Conservation (phyloP, 2,329 filamentous ascomycete genomes). For the Sclerotinia nivalis region DNA sequence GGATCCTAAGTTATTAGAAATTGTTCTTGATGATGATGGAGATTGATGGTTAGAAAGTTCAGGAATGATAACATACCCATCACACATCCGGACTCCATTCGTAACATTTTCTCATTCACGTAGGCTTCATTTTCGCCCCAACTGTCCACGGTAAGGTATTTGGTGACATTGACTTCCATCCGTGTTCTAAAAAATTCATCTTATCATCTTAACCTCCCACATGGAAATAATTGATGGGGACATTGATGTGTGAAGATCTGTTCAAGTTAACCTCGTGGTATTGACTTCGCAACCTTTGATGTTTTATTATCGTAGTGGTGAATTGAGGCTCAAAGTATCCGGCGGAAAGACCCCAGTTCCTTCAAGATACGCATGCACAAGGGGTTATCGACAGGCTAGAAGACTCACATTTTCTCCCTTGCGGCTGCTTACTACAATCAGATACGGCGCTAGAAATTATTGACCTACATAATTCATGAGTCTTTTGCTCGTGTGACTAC, state of each 20-base stretch:
- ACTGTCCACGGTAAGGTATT: neutral
- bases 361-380: slow-evolving; percentile 13
- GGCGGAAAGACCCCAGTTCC: slow-evolving; percentile 1
- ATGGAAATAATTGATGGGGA: neutral
- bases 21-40: slow-evolving; percentile 69
- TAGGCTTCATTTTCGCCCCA: neutral
- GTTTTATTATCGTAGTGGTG: neutral
- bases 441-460: too few relatives aligned
- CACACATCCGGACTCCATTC: neutral
- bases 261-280: neutral
- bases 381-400: neutral
- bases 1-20: slow-evolving; percentile 64
- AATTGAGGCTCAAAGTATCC: slow-evolving; percentile 6
- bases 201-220: neutral
- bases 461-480: too few relatives aligned
- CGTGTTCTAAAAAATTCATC: neutral
- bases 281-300: neutral
- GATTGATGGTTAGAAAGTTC: slow-evolving; percentile 41
- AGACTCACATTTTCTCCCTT: neutral
- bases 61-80: neutral
- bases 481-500: neutral
- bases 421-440: neutral
- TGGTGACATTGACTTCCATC: neutral
- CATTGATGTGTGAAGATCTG: neutral
- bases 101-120: neutral